Percentiles rank a stretch among this genome's conserved stretches.
phyloP scores from a whole-genome alignment of 768 basidiomycete genomes.

The Exsudoporus frostii region DNA sequence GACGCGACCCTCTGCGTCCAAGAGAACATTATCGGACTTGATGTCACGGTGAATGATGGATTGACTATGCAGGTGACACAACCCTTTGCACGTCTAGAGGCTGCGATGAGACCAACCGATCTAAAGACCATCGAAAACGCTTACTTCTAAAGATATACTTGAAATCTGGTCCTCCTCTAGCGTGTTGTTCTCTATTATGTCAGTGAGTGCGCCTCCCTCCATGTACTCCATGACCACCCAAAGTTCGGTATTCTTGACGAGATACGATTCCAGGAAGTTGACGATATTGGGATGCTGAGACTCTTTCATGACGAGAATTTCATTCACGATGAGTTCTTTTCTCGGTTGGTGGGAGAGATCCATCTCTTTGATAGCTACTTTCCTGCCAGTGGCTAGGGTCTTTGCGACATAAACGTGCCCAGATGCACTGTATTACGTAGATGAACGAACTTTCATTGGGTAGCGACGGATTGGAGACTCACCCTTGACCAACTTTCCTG shows the following conservation, averaged over 20 bases:
- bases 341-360: constrained; percentile 91
- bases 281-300: constrained; percentile 97
- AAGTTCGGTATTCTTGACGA: constrained; percentile 82
- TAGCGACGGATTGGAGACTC: constrained; percentile 33
- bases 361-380: constrained; percentile 99
- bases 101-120: neutral
- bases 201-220: constrained; percentile 96
- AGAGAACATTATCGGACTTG: constrained; percentile 93
- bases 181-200: constrained; percentile 96
- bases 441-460: neutral
- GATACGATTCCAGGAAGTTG: constrained; percentile 89
- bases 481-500: constrained; percentile 99
- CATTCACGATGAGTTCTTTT: constrained; percentile 97
- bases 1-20: constrained; percentile 88
- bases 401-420: constrained; percentile 98
- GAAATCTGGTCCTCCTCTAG: constrained; percentile 94
- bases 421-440: constrained; percentile 64
- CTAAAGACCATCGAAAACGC: constrained; percentile 21
- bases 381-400: constrained; percentile 75
- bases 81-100: constrained; percentile 85
- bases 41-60: constrained; percentile 97
- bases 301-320: constrained; percentile 98
- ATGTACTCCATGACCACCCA: constrained; percentile 99
- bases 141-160: constrained; percentile 86
- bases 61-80: constrained; percentile 90